Percentiles rank a stretch among this genome's conserved stretches.
Conservation (phyloP, 1,284 basidiomycete species). For the Pyrrhoderma lamaoense region DNA sequence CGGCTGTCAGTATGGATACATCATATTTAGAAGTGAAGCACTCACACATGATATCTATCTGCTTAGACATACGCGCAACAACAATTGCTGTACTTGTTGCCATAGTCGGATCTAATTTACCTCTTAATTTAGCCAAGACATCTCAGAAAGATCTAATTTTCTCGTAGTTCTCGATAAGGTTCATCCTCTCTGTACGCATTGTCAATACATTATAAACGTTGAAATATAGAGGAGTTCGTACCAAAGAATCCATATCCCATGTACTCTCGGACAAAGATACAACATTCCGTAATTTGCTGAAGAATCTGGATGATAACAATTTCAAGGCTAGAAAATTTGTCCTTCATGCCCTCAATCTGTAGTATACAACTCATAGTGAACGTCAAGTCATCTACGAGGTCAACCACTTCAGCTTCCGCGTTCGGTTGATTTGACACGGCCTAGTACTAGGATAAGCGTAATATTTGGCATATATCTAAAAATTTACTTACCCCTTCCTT, state of each 20-base stretch:
- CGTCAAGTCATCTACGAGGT: not conserved
- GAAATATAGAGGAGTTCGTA: not conserved
- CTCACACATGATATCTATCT: not conserved
- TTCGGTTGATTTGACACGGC: not conserved
- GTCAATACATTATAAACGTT: not conserved
- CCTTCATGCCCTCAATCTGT: not conserved
- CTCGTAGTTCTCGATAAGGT: not conserved
- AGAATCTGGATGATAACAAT: not conserved
- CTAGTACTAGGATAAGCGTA: not conserved
- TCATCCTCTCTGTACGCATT: constrained; percentile 1
- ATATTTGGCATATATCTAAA: too few species aligned
- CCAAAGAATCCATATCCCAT: not conserved
- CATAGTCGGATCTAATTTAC: not conserved
- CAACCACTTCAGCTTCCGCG: not conserved
- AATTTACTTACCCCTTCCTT: too few species aligned
- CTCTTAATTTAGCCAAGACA: not conserved
- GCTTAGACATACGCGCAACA: not conserved
- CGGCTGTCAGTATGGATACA: not conserved
- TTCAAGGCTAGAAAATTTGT: not conserved
- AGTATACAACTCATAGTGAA: not conserved
- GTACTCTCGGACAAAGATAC: constrained; percentile 1
- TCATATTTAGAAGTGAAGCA: not conserved
- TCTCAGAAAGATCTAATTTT: not conserved
- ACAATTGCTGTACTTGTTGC: not conserved
- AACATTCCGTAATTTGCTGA: constrained; percentile 2